Evolutionary conservation across 2,329 filamentous ascomycete genomes (phyloP), one percentile per base, ranked within the genome.

Genomic region (Colletotrichum shisoi): DNA sequence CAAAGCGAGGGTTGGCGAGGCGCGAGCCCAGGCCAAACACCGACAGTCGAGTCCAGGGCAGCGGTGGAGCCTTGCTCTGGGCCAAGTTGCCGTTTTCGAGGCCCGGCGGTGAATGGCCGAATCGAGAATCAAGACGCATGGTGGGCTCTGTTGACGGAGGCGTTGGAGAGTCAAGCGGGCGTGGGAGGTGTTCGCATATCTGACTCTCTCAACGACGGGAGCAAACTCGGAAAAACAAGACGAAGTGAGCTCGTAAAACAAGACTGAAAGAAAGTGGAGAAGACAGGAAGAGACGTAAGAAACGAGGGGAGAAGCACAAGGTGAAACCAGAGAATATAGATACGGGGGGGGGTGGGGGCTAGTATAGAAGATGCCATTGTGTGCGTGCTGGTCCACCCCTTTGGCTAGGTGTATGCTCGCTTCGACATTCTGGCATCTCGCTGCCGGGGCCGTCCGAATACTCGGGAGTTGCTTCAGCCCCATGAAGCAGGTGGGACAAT

Each of bases 1-100:
- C 69, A 52, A 77, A 75, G 7, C 54, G 54, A 27, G 42, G 34
- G 54, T 59, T 73, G 72, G 57, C 71, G 71, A 63, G 52, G 21
- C 61, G 61, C 17, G 61, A 63, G 6, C 17, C 45, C 24, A 45
- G n/a, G 3, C 34, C 61, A 8, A 51, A 52, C 9, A 59, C 4
- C 54, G 59, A 13, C 15, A 57, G 45, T 13, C 45, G 48, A 34
- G 27, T 5, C 48, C 27, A n/a, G 17, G 34, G 27, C 17, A 34
- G 9, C 48, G 48, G 48, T n/a, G 27, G 27, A 31, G 48, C 48
- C n/a, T 24, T 17, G 11, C 9, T 11, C 17, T 51, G 27, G 27
- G n/a, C 48, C 17, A 19, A 4, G 34, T 31, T 4, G 17, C 48
- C 48, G 31, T 31, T 51, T 17, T 51, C 27, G 7, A 5, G 48